Evolutionary conservation across 805 yeast species (phyloP).

Genomic region (Teunomyces kruisii): DNA sequence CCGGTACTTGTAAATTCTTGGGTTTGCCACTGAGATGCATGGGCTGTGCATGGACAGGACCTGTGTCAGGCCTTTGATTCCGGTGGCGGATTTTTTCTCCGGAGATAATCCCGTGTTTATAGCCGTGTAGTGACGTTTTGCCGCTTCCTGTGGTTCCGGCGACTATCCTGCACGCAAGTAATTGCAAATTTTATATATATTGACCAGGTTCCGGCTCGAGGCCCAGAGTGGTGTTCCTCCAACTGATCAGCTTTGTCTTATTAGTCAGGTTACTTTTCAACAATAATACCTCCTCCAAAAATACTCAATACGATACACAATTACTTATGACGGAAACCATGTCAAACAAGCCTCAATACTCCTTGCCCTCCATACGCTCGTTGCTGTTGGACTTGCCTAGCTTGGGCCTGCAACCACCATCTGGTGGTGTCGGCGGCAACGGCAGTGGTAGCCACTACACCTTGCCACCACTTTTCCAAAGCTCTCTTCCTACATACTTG

Average conservation of each 20-base stretch:
- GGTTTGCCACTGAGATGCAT: background rate
- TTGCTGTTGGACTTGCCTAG: constrained; percentile 34
- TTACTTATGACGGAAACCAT: constrained; percentile 1
- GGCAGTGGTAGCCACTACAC: background rate
- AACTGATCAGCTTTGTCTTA: constrained; percentile 7
- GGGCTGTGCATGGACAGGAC: background rate
- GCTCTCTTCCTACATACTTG: background rate
- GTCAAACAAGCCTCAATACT: constrained; percentile 6
- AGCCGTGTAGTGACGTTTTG: constrained; percentile 1
- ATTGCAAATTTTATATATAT: background rate
- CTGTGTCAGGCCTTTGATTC: background rate
- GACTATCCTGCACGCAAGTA: background rate
- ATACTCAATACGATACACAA: too few relatives aligned
- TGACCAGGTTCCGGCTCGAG: constrained; percentile 1
- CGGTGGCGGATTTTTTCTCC: constrained; percentile 1
- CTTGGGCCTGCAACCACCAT: constrained; percentile 3
- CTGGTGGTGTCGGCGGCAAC: background rate
- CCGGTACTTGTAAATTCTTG: too few relatives aligned
- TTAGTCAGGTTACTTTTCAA: too few relatives aligned
- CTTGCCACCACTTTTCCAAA: constrained; percentile 1
- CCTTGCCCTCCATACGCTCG: constrained; percentile 36
- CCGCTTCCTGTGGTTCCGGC: constrained; percentile 5
- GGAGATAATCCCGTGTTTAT: constrained; percentile 2
- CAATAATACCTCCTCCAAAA: background rate
- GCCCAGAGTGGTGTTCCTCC: too few relatives aligned